Evolutionary conservation across 805 yeast species (phyloP).

Genomic region (Kurtzmaniella cleridarum): DNA sequence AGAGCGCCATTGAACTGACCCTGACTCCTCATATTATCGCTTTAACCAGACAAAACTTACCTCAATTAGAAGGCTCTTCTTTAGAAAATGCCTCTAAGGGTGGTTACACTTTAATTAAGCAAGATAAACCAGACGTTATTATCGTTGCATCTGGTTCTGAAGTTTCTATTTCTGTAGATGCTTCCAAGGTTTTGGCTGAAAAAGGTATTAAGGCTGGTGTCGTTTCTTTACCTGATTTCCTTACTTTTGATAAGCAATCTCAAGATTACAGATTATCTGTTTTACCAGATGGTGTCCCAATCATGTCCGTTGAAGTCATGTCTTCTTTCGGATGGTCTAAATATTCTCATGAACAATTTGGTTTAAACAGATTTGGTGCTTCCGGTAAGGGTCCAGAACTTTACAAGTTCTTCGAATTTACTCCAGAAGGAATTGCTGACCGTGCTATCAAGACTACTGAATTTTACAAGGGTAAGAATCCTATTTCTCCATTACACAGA

Average conservation of each 20-base stretch:
- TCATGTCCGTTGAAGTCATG: slow-evolving; percentile 90
- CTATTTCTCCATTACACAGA: slow-evolving; percentile 70
- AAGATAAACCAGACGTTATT: slow-evolving; percentile 61
- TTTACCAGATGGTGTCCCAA: slow-evolving; percentile 92
- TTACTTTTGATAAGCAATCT: slow-evolving; percentile 81
- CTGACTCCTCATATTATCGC: slow-evolving; percentile 72
- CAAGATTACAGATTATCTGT: slow-evolving; percentile 77
- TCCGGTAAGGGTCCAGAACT: slow-evolving; percentile 85
- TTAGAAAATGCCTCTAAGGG: slow-evolving; percentile 91
- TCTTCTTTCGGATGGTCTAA: slow-evolving; percentile 88
- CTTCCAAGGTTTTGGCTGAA: slow-evolving; percentile 64
- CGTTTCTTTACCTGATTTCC: slow-evolving; percentile 91
- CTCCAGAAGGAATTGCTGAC: slow-evolving; percentile 85
- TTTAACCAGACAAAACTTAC: slow-evolving; percentile 79
- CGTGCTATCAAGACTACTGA: slow-evolving; percentile 76
- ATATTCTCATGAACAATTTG: slow-evolving; percentile 95
- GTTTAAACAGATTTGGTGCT: slow-evolving; percentile 93
- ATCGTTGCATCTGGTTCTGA: slow-evolving; percentile 93
- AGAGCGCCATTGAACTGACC: slow-evolving; percentile 54
- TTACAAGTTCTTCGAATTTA: slow-evolving; percentile 83
- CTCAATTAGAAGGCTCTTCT: slow-evolving; percentile 90
- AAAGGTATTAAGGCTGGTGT: slow-evolving; percentile 72
- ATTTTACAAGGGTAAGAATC: slow-evolving; percentile 73
- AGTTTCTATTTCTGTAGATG: slow-evolving; percentile 75
- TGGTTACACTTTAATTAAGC: slow-evolving; percentile 71